Evolutionary conservation across 164 flowering plant species (phyloP).

Genomic region (Aristolochia fimbriata): DNA sequence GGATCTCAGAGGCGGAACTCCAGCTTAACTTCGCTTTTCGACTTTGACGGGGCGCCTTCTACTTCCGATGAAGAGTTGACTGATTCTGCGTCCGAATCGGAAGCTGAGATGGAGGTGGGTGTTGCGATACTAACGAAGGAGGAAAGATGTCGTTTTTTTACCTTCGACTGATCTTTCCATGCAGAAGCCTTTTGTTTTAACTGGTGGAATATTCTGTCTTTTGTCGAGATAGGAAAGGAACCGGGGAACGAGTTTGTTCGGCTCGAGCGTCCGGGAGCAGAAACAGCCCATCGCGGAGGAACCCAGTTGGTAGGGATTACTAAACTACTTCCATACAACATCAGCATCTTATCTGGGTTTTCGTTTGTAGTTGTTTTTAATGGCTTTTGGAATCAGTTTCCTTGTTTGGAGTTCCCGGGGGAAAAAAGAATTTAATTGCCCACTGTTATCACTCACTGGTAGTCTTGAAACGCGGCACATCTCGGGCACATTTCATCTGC

Average conservation of each 20-base stretch:
- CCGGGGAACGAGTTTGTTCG: conserved; percentile 30
- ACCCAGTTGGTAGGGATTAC: conserved; percentile 35
- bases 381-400: conserved; percentile 1
- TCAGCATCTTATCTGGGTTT: background rate
- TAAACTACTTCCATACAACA: background rate
- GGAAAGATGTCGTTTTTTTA: background rate
- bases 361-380: background rate
- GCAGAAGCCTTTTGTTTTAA: conserved; percentile 6
- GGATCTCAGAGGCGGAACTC: conserved; percentile 9
- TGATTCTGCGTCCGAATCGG: conserved; percentile 24
- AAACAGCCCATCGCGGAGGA: conserved; percentile 23
- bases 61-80: conserved; percentile 15
- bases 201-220: background rate
- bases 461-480: too few relatives aligned
- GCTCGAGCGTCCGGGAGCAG: conserved; percentile 22
- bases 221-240: conserved; percentile 50
- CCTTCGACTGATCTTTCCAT: conserved; percentile 32
- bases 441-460: too few relatives aligned
- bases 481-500: too few relatives aligned
- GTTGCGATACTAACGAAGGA: conserved; percentile 23
- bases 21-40: conserved; percentile 11
- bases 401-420: background rate
- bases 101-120: conserved; percentile 31
- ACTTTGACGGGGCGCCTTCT: conserved; percentile 19
- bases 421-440: too few relatives aligned